Evolutionary conservation across 1,139 yeast genomes (phyloP), one percentile per base, ranked within the genome.

Genomic region (Lodderomyces orthopsilosis): DNA sequence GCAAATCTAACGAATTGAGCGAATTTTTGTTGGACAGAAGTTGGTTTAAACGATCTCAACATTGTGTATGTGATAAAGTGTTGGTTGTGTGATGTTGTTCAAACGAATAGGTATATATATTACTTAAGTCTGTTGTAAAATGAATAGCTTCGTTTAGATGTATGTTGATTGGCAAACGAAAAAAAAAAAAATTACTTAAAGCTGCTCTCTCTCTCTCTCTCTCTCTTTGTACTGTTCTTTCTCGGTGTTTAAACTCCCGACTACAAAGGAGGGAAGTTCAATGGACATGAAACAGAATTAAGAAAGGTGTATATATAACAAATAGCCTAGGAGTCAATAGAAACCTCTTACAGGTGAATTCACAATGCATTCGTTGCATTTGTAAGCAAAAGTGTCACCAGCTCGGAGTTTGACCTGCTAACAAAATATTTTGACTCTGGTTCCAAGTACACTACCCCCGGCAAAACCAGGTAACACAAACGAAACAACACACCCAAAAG

Each of bases 1-100:
- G 65, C 68, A 50, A 52, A 64, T 63, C 75, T 68, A 46, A 65
- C 63, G 52, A 68, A 68, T 50, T 64, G 67, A 18, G 48, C 33
- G 28, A 46, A 47, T 40, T 37, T 49, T 17, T 35, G 40, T 18
- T 30, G 38, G 6, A 38, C 36, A 6, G 48, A 38, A 19, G 36
- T 41, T 28, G 46, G 37, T 22, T 38, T 45, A 37, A 44, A 40
- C 40, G 50, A 44, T 51, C 54, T 51, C 41, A 51, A 51, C 54
- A 51, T 51, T 15, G 19, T 15, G 32, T 28, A 17, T 28, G 13
- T 24, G 28, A 10, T 24, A 12, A 28, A 13, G 18, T 28, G 32
- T 28, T 4, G 6, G 15, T 28, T 27, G 32, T 27, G 32, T 27
- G 9, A 5, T 27, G 32, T n/a, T 12, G 27, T 8, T 24, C 9